Percentiles rank a stretch among this genome's conserved stretches.
Evolutionary conservation across 179 eudicot genomes (phyloP).

Genomic region (Beta lomatogona): DNA sequence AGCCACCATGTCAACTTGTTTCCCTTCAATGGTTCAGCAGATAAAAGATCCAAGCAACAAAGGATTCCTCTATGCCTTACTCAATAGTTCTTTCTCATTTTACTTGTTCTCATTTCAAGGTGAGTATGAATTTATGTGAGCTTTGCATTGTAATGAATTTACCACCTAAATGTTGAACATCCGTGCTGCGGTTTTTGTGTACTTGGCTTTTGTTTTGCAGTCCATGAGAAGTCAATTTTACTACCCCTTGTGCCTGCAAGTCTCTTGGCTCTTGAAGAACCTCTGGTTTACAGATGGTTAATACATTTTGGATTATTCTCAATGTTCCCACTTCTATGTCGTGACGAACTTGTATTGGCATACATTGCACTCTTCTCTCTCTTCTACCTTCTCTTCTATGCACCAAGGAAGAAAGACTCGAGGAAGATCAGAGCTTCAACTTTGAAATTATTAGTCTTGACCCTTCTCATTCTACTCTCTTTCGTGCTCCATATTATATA

Average conservation of each 20-base stretch:
- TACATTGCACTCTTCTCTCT: conserved; percentile 62
- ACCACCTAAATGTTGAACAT: not conserved
- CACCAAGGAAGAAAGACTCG: conserved; percentile 44
- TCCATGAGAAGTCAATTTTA: conserved; percentile 94
- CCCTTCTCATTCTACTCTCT: conserved; percentile 39
- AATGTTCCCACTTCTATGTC: conserved; percentile 82
- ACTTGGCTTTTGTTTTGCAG: conserved; percentile 43
- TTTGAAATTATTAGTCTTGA: conserved; percentile 33
- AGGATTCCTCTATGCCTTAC: conserved; percentile 75
- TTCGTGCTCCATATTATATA: conserved; percentile 68
- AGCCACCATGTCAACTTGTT: conserved; percentile 61
- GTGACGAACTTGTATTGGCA: conserved; percentile 65
- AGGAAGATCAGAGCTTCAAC: conserved; percentile 26
- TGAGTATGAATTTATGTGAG: conserved; percentile 18
- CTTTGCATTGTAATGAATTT: not conserved
- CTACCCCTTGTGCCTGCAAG: conserved; percentile 90
- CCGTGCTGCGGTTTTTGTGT: not conserved
- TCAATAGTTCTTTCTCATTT: conserved; percentile 80
- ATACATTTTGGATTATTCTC: conserved; percentile 72
- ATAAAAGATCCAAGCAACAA: conserved; percentile 70
- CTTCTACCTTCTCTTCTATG: conserved; percentile 62
- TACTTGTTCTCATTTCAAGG: conserved; percentile 95
- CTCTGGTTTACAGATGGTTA: conserved; percentile 71
- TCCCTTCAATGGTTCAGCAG: conserved; percentile 88
- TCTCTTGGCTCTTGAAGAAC: conserved; percentile 83